Base-by-base conservation (phyloP, 257 asterid species). In the Cynanchum wilfordii region DNA sequence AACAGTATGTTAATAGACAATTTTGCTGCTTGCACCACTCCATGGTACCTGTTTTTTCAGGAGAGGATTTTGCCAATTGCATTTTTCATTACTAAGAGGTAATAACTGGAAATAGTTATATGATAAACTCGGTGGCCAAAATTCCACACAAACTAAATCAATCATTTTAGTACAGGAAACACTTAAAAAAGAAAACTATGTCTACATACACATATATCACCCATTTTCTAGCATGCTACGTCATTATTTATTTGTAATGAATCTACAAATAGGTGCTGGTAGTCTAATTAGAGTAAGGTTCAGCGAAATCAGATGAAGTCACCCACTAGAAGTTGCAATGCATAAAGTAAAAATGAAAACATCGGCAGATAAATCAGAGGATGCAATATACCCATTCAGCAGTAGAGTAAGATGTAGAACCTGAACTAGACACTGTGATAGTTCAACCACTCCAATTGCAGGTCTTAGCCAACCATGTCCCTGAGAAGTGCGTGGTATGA, bases 391-490 rank as follows among this genome's bases (percentile, higher is more conserved):
- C n/a, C 36, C 27, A 36, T 47, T 68, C 63, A 64, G 74, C 55
- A 58, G 4, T 62, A 42, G 12, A 50, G n/a, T n/a, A 58, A 10
- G 17, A 49, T 10, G 60, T 38, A 50, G 71, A 67, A 95, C 99
- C 98, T 95, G 99, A 69, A 90, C 84, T 70, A 95, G 80, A 79
- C 99, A 85, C 86, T 95, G 98, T 75, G 98, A 90, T 74, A 95
- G 81, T 83, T 95, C 99, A 71, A 95, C 75, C 71, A 95, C 99
- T 76, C 99, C 99, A 76, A 86, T 85, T 75, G 99, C 99, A 78
- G 99, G 99, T 86, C 99, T 89, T 81, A 95, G 87, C 98, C 97
- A 95, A 70, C 99, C 99, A 72, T 87, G 92, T 51, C 98, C 96
- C 76, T 85, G 94, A 24, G 86, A 92, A 73, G 92, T 83, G 74